These are phyloP conservation scores for Ganoderma sinense DNA, from an alignment of 1,284 basidiomycete genomes.

Conservation along the genomic window DNA sequence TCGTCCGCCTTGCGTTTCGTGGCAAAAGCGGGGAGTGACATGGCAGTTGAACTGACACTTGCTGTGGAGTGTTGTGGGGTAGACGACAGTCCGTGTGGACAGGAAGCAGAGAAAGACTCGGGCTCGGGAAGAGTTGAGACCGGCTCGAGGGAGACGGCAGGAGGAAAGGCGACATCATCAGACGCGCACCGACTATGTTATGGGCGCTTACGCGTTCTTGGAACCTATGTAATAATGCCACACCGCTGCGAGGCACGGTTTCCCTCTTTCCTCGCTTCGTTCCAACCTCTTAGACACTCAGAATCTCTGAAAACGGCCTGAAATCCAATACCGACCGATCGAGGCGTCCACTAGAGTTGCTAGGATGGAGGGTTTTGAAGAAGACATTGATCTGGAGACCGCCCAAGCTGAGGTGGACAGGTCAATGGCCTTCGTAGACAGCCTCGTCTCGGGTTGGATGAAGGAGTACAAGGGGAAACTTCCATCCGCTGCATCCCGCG, in stretches of 20 bases:
- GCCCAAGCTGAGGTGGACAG: constrained; percentile 81
- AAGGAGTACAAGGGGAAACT: constrained; percentile 50
- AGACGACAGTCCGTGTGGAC: background rate
- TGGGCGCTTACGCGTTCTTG: background rate
- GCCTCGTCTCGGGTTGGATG: constrained; percentile 78
- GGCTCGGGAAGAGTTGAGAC: background rate
- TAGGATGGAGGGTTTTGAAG: constrained; percentile 38
- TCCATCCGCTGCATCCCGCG: constrained; percentile 28
- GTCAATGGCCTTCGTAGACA: constrained; percentile 77
- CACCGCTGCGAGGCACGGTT: background rate
- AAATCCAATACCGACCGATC: background rate
- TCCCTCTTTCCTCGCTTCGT: background rate
- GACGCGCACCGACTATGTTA: background rate
- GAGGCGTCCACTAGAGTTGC: background rate
- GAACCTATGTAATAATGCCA: no score
- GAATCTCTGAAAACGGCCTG: background rate
- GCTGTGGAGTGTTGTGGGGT: background rate
- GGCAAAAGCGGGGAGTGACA: background rate
- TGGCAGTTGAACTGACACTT: constrained; percentile 1
- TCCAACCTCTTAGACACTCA: background rate
- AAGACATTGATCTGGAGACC: constrained; percentile 66
- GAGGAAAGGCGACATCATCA: background rate
- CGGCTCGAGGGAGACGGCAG: background rate
- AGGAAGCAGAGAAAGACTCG: background rate
- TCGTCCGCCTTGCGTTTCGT: constrained; percentile 26